Base-by-base conservation (phyloP, 2,329 filamentous ascomycete genomes). In the Boeremia lycopersici region DNA sequence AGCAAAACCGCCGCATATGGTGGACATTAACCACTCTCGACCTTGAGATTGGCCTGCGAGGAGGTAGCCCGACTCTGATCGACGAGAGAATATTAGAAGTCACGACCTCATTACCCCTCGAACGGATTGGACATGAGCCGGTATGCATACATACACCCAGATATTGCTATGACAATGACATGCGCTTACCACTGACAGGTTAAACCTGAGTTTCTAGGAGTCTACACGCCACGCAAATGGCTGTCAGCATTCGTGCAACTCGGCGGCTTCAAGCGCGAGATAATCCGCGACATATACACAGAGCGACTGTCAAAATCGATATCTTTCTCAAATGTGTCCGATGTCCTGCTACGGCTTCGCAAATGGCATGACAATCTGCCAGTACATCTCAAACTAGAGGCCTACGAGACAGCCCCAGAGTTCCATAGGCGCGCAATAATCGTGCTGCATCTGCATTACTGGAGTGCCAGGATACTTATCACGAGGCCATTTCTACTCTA, bases 1-100 rank as follows among this genome's bases (percentile, higher is more conserved):
- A 74, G 33, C 70, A 70, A 31, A 69, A 72, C 43, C 67, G 73
- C 7, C 64, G 73, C 12, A 70, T 75, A 39, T 75, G 73, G 73
- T 75, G 72, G 72, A 73, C 73, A 8, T 45, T 75, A 9, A 74
- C 70, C 39, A 65, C 59, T 0, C 70, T 75, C 3, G 73, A 75
- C 34, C 66, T 72, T 44, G 73, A 74, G 35, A 62, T 74, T 36
- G 71, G 71, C 0, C 69, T 70, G n/a, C 61, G 72, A 59, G 69
- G 71, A 28, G 73, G 73, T 6, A 73, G 67, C 39, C 73, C 73
- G 4, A 68, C 62, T 9, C 48, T 73, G 9, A 68, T 74, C 12
- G 71, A 74, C 33, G 73, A 75, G 33, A 61, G 69, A 8, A 63
- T 65, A 17, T 58, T 73, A 4, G 69, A 65, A 28, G 65, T 74